Evolutionary conservation across 805 yeast genomes (phyloP).

Genomic region (Pichia paraexigua): DNA sequence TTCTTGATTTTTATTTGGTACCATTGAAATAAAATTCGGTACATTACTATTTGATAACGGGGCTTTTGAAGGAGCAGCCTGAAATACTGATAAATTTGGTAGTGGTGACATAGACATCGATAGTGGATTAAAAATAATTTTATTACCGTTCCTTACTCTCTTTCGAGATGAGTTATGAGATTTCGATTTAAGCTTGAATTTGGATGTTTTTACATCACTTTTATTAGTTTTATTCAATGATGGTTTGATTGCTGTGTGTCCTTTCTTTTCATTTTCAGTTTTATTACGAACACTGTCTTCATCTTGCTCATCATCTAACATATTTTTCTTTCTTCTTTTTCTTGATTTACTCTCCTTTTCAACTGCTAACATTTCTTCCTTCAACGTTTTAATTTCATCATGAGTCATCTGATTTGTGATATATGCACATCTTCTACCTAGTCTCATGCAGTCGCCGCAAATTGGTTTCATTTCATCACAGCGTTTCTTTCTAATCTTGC

Average conservation of each 20-base stretch:
- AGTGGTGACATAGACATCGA: slow-evolving; percentile 16
- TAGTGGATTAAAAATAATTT: slow-evolving; percentile 25
- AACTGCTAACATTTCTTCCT: slow-evolving; percentile 29
- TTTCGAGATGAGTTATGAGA: not conserved
- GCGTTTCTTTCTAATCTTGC: slow-evolving; percentile 57
- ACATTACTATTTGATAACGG: not conserved
- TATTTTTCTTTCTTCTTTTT: slow-evolving; percentile 23
- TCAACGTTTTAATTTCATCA: slow-evolving; percentile 31
- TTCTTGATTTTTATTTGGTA: not conserved
- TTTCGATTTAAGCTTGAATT: not conserved
- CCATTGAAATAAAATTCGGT: not conserved
- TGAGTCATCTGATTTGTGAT: slow-evolving; percentile 37
- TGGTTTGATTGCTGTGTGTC: not conserved
- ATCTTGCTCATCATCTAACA: slow-evolving; percentile 4
- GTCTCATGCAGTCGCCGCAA: slow-evolving; percentile 42
- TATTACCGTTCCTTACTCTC: not conserved
- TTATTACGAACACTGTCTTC: not conserved
- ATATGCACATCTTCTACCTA: slow-evolving; percentile 42
- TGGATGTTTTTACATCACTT: not conserved
- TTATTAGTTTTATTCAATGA: not conserved
- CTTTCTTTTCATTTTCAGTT: not conserved
- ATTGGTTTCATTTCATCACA: slow-evolving; percentile 44
- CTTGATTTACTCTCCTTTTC: slow-evolving; percentile 37
- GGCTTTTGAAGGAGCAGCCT: not conserved
- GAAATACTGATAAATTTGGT: not conserved